These are phyloP conservation scores for Candida broadrunensis DNA, from an alignment of 805 yeast genomes.

Conservation along the genomic window DNA sequence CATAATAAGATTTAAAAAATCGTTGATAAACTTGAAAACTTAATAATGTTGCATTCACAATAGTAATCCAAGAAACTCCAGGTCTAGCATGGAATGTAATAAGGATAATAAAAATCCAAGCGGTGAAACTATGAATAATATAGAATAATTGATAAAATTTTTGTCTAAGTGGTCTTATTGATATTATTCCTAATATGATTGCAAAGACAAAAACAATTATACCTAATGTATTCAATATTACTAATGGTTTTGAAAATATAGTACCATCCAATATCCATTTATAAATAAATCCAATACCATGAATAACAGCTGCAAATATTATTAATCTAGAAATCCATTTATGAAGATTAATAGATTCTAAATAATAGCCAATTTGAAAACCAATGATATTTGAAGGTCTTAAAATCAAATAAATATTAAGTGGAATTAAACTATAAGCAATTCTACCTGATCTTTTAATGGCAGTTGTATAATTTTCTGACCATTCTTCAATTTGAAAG, in stretches of 20 bases:
- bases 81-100: constrained; percentile 70
- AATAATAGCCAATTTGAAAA: constrained; percentile 39
- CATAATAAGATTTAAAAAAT: constrained; percentile 13
- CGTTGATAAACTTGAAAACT: constrained; percentile 35
- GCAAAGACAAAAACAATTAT: constrained; percentile 37
- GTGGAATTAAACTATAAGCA: constrained; percentile 54
- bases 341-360: constrained; percentile 56
- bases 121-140: constrained; percentile 50
- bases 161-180: constrained; percentile 49
- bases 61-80: constrained; percentile 37
- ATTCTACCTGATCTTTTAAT: constrained; percentile 62
- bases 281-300: constrained; percentile 49
- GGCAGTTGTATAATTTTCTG: constrained; percentile 30
- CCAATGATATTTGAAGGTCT: constrained; percentile 42
- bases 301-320: constrained; percentile 43
- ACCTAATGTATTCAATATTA: constrained; percentile 51
- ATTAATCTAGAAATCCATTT: constrained; percentile 70
- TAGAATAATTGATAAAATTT: constrained; percentile 53
- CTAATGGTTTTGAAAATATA: constrained; percentile 27
- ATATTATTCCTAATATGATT: constrained; percentile 38
- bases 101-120: constrained; percentile 42
- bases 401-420: constrained; percentile 53
- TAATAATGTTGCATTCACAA: constrained; percentile 20
- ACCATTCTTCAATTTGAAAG: constrained; percentile 30
- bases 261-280: constrained; percentile 45